Evolutionary conservation across 2,329 filamentous ascomycete genomes (phyloP).

Genomic region (Fusarium aywerte): DNA sequence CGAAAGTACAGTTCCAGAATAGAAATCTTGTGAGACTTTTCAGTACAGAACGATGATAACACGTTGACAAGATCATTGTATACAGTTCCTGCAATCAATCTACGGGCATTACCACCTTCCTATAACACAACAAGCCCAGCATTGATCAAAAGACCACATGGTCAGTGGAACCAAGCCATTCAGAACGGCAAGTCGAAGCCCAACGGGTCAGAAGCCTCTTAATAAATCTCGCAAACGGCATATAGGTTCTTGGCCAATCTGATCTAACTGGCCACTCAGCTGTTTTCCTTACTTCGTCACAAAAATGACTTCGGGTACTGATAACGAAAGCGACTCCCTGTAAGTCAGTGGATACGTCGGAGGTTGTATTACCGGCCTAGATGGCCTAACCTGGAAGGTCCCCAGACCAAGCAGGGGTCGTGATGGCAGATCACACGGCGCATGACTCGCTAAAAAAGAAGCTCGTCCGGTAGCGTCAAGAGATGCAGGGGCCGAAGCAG

Average conservation of each 20-base stretch:
- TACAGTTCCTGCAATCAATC: not conserved
- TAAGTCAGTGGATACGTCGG: constrained; percentile 9
- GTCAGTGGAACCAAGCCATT: not conserved
- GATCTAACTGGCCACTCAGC: not conserved
- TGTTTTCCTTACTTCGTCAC: not conserved
- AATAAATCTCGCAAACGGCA: constrained; percentile 18
- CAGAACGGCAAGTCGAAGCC: constrained; percentile 10
- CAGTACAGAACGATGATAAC: not conserved
- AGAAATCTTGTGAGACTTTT: no score
- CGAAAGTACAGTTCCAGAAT: not conserved
- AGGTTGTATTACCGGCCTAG: constrained; percentile 10
- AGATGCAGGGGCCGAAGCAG: constrained; percentile 23
- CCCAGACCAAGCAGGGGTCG: constrained; percentile 5
- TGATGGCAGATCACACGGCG: constrained; percentile 13
- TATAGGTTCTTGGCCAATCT: not conserved
- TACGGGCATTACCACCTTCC: constrained; percentile 6
- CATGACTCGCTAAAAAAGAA: constrained; percentile 18
- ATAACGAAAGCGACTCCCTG: not conserved
- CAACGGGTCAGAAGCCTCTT: not conserved
- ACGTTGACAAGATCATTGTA: not conserved
- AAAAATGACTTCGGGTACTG: not conserved
- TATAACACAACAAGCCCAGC: not conserved
- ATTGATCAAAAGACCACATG: not conserved
- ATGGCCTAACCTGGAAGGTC: constrained; percentile 29
- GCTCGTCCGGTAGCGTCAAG: constrained; percentile 7